phyloP scores from a whole-genome alignment of 495 filamentous ascomycete genomes.

The Podospora conica region DNA sequence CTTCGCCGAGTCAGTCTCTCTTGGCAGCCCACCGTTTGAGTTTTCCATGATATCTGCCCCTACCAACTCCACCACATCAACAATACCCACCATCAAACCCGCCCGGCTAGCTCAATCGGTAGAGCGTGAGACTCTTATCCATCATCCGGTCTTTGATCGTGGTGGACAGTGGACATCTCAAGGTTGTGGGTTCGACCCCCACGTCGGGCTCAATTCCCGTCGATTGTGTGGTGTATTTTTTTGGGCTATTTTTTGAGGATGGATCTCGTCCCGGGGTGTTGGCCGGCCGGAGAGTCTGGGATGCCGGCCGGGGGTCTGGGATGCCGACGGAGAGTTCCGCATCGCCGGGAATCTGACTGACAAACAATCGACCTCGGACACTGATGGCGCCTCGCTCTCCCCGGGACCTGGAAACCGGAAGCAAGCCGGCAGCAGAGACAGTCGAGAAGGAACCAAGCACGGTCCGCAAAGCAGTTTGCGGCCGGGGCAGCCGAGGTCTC shows the following conservation, averaged over 20 bases:
- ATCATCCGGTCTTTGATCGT: not conserved
- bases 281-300: not conserved
- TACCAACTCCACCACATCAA: not conserved
- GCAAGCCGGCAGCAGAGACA: not conserved
- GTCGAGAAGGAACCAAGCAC: not conserved
- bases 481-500: not conserved
- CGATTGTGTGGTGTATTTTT: not conserved
- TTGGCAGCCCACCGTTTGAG: not conserved
- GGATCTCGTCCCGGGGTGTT: not conserved
- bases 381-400: no score
- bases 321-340: not conserved
- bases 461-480: not conserved
- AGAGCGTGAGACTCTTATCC: constrained; percentile 80
- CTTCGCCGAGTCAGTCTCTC: not conserved
- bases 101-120: constrained; percentile 71
- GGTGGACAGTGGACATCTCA: not conserved
- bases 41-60: not conserved
- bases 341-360: not conserved
- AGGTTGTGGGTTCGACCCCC: not conserved
- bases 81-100: not conserved
- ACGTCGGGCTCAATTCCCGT: not conserved
- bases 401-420: not conserved
- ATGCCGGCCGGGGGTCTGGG: no score
- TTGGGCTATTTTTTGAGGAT: not conserved
- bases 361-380: no score